phyloP scores from a whole-genome alignment of 139 green algal species.

The Closterium sp. region DNA sequence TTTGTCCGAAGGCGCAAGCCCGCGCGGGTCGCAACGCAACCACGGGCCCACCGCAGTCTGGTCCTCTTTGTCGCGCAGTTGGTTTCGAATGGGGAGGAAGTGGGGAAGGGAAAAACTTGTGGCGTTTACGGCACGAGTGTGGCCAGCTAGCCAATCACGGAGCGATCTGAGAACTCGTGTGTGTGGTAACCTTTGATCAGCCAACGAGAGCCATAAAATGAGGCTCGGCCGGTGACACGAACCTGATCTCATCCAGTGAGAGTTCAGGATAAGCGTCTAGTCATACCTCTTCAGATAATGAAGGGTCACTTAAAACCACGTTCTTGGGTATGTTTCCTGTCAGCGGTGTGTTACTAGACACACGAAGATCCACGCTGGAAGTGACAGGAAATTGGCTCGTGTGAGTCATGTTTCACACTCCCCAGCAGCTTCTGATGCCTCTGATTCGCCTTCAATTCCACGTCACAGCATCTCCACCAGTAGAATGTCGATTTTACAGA shows the following conservation, averaged over 20 bases:
- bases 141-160: background rate
- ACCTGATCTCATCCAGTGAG: background rate
- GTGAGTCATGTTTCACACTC: background rate
- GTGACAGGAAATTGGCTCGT: background rate
- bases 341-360: background rate
- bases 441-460: background rate
- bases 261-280: background rate
- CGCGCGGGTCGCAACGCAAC: too few species aligned
- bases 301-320: background rate
- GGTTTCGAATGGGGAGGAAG: background rate
- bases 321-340: background rate
- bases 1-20: too few species aligned
- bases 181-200: background rate
- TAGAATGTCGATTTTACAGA: background rate
- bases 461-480: background rate
- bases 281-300: background rate
- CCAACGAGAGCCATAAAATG: background rate
- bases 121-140: background rate
- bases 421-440: background rate
- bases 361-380: background rate
- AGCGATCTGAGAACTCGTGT: background rate
- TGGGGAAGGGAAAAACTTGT: background rate
- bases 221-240: background rate
- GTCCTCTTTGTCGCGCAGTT: background rate
- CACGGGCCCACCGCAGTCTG: background rate